Conservation (phyloP, 129 eudicot species). For the Silybum marianum region DNA sequence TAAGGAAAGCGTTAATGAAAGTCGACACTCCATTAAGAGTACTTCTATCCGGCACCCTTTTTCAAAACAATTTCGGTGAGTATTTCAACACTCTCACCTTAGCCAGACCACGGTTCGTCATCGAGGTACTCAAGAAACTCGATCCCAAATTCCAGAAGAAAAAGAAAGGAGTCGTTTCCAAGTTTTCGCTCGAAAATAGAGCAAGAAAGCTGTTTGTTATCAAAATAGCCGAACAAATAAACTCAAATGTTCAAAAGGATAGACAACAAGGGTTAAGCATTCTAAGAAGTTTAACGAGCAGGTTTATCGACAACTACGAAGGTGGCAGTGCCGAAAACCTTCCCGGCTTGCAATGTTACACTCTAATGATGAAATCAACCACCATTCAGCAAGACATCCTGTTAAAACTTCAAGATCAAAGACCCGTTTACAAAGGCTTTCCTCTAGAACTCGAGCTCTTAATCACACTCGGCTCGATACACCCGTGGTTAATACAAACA, state of each 20-base stretch:
- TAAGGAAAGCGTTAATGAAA: constrained; percentile 91
- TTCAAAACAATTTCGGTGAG: constrained; percentile 96
- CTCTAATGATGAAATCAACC: constrained; percentile 93
- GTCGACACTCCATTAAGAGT: constrained; percentile 76
- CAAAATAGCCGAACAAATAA: constrained; percentile 66
- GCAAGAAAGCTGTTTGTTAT: constrained; percentile 86
- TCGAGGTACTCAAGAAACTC: constrained; percentile 71
- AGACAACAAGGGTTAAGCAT: constrained; percentile 61
- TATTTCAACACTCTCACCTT: constrained; percentile 91
- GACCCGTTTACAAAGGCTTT: constrained; percentile 79
- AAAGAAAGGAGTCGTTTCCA: constrained; percentile 52
- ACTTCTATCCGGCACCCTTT: constrained; percentile 84
- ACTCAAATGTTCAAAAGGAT: constrained; percentile 62
- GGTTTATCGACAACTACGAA: constrained; percentile 86
- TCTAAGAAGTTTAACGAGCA: constrained; percentile 71
- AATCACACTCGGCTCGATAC: constrained; percentile 93
- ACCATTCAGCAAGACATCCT: constrained; percentile 80
- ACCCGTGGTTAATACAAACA: constrained; percentile 92
- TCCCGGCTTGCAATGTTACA: constrained; percentile 87
- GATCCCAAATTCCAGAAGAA: constrained; percentile 75
- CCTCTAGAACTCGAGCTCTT: constrained; percentile 88
- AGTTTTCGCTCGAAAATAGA: constrained; percentile 82
- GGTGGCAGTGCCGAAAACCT: constrained; percentile 86
- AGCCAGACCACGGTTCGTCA: constrained; percentile 82
- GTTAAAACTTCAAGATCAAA: constrained; percentile 68